Base-by-base conservation (phyloP, 2,329 filamentous ascomycete species). In the Aspergillus quadricinctus region DNA sequence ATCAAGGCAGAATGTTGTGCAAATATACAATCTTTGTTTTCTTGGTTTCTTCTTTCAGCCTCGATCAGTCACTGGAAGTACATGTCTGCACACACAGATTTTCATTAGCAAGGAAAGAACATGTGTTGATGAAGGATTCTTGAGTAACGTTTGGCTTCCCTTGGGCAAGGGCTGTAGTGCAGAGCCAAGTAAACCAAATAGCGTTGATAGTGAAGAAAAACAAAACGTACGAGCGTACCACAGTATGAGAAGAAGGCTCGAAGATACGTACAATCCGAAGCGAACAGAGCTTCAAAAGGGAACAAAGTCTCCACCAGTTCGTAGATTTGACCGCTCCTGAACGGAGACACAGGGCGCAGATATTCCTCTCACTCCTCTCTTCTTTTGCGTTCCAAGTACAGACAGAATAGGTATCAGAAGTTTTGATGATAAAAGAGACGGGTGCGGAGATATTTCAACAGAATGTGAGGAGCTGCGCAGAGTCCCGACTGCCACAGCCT, bases 251-350 rank as follows among this genome's bases (percentile, higher is more conserved):
- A 60, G 58, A 63, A 66, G 64, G 62, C 69, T 59, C 62, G 64
- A 69, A 61, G 51, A 72, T 74, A 75, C 72, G 72, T 75, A 75
- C 72, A 75, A 72, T 73, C 66, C 67, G 66, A 68, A 69, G 64
- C 65, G 57, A 58, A 63, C 46, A 61, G 57, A 57, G 61, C 64
- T 61, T 61, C 60, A 65, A 61, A 57, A 50, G 57, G 55, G 55
- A 63, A 64, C 62, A 64, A 61, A 65, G 54, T 58, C 55, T 59
- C 58, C 56, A 59, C 61, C 58, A 60, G 56, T 58, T 50, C 55
- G 55, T 56, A 52, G 27, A 56, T 52, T 40, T 54, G 58, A 56
- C 48, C 54, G 56, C 56, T 57, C 60, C 61, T 59, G 49, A 57
- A 57, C 49, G 56, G 52, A 60, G 55, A 63, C 60, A 55, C 48